Conservation (phyloP, 192 early-diverging fungal genomes). For the Dissophora globulifera region DNA sequence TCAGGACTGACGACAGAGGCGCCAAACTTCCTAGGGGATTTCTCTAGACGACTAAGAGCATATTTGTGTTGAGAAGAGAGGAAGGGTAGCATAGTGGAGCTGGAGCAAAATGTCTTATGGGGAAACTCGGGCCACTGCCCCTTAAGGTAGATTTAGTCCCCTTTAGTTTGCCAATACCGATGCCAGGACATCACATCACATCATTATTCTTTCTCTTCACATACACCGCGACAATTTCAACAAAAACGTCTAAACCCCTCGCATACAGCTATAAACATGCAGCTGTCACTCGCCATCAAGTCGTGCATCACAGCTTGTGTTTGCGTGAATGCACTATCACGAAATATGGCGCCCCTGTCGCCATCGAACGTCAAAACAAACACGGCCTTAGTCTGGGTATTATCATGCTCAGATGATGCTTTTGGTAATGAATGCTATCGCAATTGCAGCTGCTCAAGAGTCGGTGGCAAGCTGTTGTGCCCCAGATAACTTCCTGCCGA, state of each 20-base stretch:
- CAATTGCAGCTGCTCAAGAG: neutral
- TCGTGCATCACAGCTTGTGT: neutral
- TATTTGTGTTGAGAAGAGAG: too few species aligned
- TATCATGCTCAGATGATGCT: constrained; percentile 3
- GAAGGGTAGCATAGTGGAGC: too few species aligned
- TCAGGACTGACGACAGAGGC: too few species aligned
- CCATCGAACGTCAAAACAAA: neutral
- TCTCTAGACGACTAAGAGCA: too few species aligned
- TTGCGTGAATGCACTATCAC: neutral
- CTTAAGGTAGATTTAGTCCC: too few species aligned
- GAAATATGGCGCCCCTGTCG: neutral
- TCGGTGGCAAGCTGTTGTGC: constrained; percentile 6
- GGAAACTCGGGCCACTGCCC: too few species aligned
- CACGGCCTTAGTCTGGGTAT: neutral
- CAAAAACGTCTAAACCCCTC: neutral
- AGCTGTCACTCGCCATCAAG: neutral
- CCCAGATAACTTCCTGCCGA: neutral
- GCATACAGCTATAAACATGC: neutral
- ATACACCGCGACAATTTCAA: too few species aligned
- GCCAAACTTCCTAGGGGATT: too few species aligned
- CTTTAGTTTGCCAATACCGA: too few species aligned
- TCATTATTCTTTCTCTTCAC: too few species aligned
- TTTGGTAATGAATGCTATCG: neutral
- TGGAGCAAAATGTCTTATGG: too few species aligned
- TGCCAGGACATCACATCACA: too few species aligned